phyloP scores from a whole-genome alignment of 768 basidiomycete species.

The Trametes coccinea region DNA sequence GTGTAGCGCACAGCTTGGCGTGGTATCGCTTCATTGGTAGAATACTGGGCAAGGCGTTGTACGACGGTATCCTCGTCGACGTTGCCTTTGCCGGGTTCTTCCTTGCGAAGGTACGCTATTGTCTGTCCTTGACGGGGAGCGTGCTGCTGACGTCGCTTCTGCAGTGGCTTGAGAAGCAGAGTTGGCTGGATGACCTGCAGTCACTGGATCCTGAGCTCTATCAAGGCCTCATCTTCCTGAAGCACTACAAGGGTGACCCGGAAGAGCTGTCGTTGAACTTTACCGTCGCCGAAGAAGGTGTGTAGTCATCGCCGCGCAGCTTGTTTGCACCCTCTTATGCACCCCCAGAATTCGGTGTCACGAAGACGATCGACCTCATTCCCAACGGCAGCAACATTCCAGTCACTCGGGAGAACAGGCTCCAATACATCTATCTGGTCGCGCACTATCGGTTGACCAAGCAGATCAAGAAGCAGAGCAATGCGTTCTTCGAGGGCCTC shows the following conservation, averaged over 20 bases:
- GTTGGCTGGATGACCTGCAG: conserved; percentile 88
- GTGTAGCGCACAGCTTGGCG: conserved; percentile 72
- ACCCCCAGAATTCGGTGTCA: conserved; percentile 74
- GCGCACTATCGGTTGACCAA: conserved; percentile 86
- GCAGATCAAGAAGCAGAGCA: conserved; percentile 84
- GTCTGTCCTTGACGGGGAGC: neutral
- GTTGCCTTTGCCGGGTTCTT: conserved; percentile 97
- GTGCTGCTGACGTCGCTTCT: neutral
- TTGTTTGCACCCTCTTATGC: neutral
- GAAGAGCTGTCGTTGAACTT: conserved; percentile 92
- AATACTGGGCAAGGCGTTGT: conserved; percentile 94
- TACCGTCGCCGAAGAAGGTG: conserved; percentile 83
- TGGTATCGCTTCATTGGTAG: conserved; percentile 96
- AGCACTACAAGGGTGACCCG: conserved; percentile 83
- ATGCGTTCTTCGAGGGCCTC: conserved; percentile 89
- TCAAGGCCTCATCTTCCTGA: conserved; percentile 87
- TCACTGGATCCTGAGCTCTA: conserved; percentile 93
- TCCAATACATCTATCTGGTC: conserved; percentile 87
- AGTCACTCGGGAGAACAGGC: conserved; percentile 86
- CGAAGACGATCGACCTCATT: conserved; percentile 74
- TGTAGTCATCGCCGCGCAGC: conserved; percentile 19
- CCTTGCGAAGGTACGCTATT: conserved; percentile 66
- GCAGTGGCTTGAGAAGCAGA: conserved; percentile 90
- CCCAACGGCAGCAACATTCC: conserved; percentile 79
- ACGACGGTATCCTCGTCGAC: conserved; percentile 93